Conservation (phyloP, 495 filamentous ascomycete genomes). For the Aeminium ludgeri region DNA sequence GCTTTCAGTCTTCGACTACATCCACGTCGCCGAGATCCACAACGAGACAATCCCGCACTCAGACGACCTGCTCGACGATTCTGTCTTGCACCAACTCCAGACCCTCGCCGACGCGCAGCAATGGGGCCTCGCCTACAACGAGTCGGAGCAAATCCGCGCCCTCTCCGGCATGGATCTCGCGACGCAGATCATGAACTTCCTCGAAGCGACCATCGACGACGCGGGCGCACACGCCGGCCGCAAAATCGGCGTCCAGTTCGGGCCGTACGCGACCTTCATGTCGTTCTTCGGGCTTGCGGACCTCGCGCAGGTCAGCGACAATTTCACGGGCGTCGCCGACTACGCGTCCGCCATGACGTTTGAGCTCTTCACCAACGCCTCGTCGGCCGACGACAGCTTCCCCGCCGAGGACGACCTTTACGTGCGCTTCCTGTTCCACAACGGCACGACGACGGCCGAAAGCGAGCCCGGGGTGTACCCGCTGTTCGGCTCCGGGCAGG, state of each 20-base stretch:
- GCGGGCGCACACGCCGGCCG: constrained; percentile 22
- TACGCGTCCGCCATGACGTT: constrained; percentile 54
- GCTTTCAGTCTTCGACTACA: constrained; percentile 46
- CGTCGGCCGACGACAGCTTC: constrained; percentile 27
- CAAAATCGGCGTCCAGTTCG: constrained; percentile 51
- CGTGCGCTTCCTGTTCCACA: constrained; percentile 63
- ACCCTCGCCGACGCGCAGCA: constrained; percentile 51
- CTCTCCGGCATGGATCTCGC: constrained; percentile 51
- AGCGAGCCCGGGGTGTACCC: constrained; percentile 39
- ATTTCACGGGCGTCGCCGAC: constrained; percentile 54
- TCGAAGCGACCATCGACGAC: constrained; percentile 34
- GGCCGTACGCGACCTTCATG: constrained; percentile 52
- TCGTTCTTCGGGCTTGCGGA: constrained; percentile 59
- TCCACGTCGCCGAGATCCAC: constrained; percentile 58
- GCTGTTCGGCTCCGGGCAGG: constrained; percentile 42
- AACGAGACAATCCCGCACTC: constrained; percentile 41
- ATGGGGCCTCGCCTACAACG: constrained; percentile 46
- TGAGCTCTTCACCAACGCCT: constrained; percentile 53
- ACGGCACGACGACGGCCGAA: constrained; percentile 45
- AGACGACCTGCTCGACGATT: constrained; percentile 31
- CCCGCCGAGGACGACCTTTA: constrained; percentile 41
- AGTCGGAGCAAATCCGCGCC: constrained; percentile 38
- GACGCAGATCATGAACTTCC: constrained; percentile 39
- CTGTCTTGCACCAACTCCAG: constrained; percentile 38
- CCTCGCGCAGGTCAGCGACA: constrained; percentile 34